These are phyloP conservation scores for Prunus padus DNA, from an alignment of 306 rosid species.

Conservation along the genomic window DNA sequence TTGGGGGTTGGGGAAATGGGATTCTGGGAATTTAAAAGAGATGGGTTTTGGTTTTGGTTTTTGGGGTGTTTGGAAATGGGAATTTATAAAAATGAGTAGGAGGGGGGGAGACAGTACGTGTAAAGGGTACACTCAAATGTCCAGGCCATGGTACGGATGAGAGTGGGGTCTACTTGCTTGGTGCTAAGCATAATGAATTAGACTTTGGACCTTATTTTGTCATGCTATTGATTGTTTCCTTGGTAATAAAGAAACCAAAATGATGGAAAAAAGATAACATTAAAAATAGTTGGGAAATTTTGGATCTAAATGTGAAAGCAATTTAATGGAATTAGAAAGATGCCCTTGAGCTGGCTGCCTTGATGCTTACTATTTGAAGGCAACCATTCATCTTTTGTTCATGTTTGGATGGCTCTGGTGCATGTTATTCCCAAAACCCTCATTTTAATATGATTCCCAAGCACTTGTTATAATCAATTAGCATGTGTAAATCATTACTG, in stretches of 20 bases:
- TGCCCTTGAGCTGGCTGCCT: background rate
- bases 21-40: background rate
- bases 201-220: background rate
- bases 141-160: slow-evolving; percentile 56
- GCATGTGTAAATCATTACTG: background rate
- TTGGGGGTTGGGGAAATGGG: background rate
- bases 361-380: background rate
- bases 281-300: background rate
- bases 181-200: background rate
- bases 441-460: background rate
- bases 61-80: background rate
- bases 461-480: background rate
- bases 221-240: background rate
- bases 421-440: background rate
- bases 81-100: slow-evolving; percentile 1
- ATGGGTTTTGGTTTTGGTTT: background rate
- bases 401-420: background rate
- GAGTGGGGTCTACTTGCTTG: slow-evolving; percentile 27
- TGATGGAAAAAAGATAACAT: background rate
- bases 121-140: slow-evolving; percentile 36
- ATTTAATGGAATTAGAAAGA: background rate
- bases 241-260: slow-evolving; percentile 3
- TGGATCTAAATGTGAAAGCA: background rate
- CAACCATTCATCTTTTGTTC: background rate
- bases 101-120: slow-evolving; percentile 18